Conservation (phyloP, 1,284 basidiomycete species). For the Cerioporus squamosus region DNA sequence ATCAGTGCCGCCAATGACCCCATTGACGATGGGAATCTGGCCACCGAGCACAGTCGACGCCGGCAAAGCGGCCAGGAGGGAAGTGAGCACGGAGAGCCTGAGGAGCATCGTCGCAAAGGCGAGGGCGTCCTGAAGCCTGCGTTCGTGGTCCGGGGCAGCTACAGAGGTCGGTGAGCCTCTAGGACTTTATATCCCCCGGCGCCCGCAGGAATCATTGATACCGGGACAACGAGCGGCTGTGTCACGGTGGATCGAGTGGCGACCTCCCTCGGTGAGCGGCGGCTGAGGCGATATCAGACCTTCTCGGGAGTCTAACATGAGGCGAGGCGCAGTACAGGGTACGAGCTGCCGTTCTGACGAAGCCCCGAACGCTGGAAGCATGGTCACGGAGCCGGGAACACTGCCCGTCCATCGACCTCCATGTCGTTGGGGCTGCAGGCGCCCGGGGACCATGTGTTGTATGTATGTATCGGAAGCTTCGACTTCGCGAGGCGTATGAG, state of each 20-base stretch:
- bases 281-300: slow-evolving; percentile 3
- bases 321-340: neutral
- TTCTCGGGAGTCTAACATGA: slow-evolving; percentile 8
- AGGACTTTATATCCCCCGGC: slow-evolving; percentile 10
- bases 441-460: slow-evolving; percentile 13
- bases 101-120: slow-evolving; percentile 8
- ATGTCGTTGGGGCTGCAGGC: slow-evolving; percentile 9
- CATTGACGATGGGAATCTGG: slow-evolving; percentile 50
- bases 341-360: neutral
- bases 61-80: slow-evolving; percentile 16
- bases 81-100: slow-evolving; percentile 13
- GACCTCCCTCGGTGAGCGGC: too few relatives aligned
- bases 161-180: neutral
- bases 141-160: neutral
- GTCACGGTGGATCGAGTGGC: neutral
- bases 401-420: neutral
- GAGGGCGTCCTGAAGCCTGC: neutral
- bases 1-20: slow-evolving; percentile 45
- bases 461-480: slow-evolving; percentile 4
- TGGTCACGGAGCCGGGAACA: slow-evolving; percentile 8
- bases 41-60: slow-evolving; percentile 27
- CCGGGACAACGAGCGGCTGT: neutral
- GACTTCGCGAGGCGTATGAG: slow-evolving; percentile 5
- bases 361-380: neutral
- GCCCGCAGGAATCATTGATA: neutral